Percentiles rank a stretch among this genome's conserved stretches.
Conservation (phyloP, 768 basidiomycete species). For the Pleurotus djamor region DNA sequence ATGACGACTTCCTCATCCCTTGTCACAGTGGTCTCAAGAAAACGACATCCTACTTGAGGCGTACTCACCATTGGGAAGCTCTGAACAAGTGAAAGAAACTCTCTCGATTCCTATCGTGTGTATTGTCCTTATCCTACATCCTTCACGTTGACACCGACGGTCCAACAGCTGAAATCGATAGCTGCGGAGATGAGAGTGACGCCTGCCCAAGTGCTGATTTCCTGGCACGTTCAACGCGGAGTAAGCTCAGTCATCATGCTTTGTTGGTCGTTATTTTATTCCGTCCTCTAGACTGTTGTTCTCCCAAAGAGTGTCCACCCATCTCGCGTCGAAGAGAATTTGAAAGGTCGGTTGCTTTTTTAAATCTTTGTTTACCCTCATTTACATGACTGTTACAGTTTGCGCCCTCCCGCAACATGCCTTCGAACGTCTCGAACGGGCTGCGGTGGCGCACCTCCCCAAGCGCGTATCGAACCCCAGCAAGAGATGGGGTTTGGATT, state of each 20-base stretch:
- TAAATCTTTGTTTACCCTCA: constrained; percentile 16
- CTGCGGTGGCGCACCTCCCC: constrained; percentile 53
- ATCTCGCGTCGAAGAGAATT: constrained; percentile 67
- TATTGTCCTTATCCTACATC: background rate
- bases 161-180: constrained; percentile 46
- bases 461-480: constrained; percentile 58
- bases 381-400: constrained; percentile 23
- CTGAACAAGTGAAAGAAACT: constrained; percentile 51
- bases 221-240: constrained; percentile 77
- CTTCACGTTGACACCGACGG: background rate
- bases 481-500: constrained; percentile 54
- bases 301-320: constrained; percentile 79
- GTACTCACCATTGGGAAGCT: constrained; percentile 75
- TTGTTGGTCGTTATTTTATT: background rate
- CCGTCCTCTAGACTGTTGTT: constrained; percentile 50
- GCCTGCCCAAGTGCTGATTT: constrained; percentile 72
- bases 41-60: constrained; percentile 67
- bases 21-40: constrained; percentile 62
- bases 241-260: constrained; percentile 33
- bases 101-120: constrained; percentile 56
- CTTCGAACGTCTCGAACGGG: constrained; percentile 46
- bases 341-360: constrained; percentile 41
- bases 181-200: constrained; percentile 65
- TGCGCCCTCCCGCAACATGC: constrained; percentile 32
- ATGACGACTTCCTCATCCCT: background rate